Percentiles rank a stretch among this genome's conserved stretches.
phyloP scores from a whole-genome alignment of 2,329 filamentous ascomycete genomes.

The Bipolaris bicolor region DNA sequence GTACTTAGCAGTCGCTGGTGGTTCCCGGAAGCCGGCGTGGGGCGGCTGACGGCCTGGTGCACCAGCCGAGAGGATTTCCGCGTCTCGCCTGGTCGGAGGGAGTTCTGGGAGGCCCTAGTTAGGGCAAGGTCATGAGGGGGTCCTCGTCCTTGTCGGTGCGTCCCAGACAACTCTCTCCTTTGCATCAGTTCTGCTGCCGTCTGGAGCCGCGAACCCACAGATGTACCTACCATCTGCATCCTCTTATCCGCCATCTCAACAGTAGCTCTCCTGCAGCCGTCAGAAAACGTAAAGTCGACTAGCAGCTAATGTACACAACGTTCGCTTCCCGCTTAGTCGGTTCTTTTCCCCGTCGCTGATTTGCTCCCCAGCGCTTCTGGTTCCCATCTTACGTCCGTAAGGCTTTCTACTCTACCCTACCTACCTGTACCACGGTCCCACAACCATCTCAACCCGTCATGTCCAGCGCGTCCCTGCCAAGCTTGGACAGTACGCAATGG shows the following conservation, averaged over 20 bases:
- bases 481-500: conserved; percentile 1
- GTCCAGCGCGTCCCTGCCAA: conserved; percentile 10
- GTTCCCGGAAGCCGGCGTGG: conserved; percentile 4
- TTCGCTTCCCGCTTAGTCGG: not conserved
- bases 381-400: conserved; percentile 12
- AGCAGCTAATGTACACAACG: conserved; percentile 4
- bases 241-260: not conserved
- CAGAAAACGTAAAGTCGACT: not conserved
- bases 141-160: not conserved
- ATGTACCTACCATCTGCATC: not conserved
- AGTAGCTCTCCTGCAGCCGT: not conserved
- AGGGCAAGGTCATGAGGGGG: not conserved
- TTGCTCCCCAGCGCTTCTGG: not conserved
- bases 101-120: not conserved
- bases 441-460: conserved; percentile 8
- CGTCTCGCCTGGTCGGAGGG: too few species aligned
- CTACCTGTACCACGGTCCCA: not conserved
- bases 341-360: conserved; percentile 10
- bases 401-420: not conserved
- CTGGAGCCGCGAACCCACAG: not conserved
- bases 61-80: too few species aligned
- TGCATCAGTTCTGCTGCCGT: not conserved
- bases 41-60: conserved; percentile 6
- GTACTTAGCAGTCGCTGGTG: not conserved
- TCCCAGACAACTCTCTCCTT: not conserved